A percentile compares a stretch with the other conserved stretches of the same genome.
phyloP scores from a whole-genome alignment of 2,329 filamentous ascomycete species.

The Phyllosticta citribraziliensis region DNA sequence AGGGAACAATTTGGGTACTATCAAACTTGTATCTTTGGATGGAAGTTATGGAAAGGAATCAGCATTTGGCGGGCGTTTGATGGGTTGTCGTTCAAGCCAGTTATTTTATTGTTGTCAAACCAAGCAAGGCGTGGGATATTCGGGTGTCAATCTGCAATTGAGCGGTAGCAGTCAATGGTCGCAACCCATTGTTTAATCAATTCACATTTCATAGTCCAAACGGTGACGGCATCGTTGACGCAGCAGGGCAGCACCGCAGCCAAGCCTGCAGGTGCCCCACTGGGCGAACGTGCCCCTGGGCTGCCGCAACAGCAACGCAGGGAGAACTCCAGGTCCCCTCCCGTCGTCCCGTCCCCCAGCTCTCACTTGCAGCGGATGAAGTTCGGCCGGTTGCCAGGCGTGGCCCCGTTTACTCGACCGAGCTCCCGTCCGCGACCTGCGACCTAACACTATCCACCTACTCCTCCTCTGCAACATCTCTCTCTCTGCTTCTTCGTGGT shows the following conservation, averaged over 20 bases:
- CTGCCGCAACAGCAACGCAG: neutral
- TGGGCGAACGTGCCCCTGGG: neutral
- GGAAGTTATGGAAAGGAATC: neutral
- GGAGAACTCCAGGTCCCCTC: no score
- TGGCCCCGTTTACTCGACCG: neutral
- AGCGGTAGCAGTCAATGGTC: neutral
- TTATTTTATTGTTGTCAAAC: slow-evolving; percentile 3
- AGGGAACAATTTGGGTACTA: neutral
- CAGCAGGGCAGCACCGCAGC: neutral
- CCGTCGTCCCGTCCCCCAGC: no score
- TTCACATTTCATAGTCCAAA: neutral
- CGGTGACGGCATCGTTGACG: neutral
- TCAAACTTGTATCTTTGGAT: neutral
- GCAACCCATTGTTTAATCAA: neutral
- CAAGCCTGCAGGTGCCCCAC: neutral
- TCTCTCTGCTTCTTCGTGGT: neutral
- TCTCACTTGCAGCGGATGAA: neutral
- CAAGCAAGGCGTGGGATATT: slow-evolving; percentile 7
- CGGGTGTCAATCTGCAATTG: neutral
- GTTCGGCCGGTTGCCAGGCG: neutral
- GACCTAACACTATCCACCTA: neutral
- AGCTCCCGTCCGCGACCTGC: neutral
- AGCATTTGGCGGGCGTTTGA: slow-evolving; percentile 7
- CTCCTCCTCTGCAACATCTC: neutral
- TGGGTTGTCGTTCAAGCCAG: neutral